Conservation (phyloP, 495 filamentous ascomycete genomes). For the Penicillium turbatum region DNA sequence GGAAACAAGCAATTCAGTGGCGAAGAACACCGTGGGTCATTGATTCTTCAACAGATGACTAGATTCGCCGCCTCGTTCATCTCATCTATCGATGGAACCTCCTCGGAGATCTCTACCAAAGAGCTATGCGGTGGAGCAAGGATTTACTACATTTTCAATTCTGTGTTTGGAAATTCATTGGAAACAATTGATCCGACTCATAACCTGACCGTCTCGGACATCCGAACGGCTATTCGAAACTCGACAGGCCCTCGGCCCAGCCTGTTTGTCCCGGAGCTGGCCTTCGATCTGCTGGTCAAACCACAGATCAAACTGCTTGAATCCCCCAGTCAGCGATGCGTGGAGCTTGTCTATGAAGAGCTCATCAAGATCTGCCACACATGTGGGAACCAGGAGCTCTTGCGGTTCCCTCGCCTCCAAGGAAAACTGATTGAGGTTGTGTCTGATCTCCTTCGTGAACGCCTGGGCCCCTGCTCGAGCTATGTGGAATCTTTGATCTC, state of each 20-base stretch:
- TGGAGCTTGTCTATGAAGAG: conserved; percentile 97
- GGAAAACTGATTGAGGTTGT: conserved; percentile 98
- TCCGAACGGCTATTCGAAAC: conserved; percentile 96
- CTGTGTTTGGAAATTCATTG: conserved; percentile 94
- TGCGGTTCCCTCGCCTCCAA: conserved; percentile 88
- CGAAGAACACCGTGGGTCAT: conserved; percentile 90
- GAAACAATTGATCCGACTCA: conserved; percentile 94
- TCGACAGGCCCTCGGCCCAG: conserved; percentile 94
- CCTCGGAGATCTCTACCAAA: conserved; percentile 97
- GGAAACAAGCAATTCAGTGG: conserved; percentile 97
- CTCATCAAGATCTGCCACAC: conserved; percentile 99
- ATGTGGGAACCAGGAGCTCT: conserved; percentile 89
- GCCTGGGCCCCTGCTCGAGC: conserved; percentile 76
- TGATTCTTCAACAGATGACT: conserved; percentile 97
- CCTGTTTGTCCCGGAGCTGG: conserved; percentile 94
- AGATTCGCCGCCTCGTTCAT: conserved; percentile 97
- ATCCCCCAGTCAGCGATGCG: conserved; percentile 91
- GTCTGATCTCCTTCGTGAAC: conserved; percentile 89
- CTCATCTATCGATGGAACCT: conserved; percentile 96
- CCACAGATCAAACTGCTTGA: conserved; percentile 97
- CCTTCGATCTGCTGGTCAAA: conserved; percentile 96
- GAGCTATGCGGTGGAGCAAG: conserved; percentile 94
- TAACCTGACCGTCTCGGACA: conserved; percentile 94
- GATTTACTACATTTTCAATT: conserved; percentile 99
- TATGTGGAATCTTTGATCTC: conserved; percentile 97